Evolutionary conservation across 1,139 yeast species (phyloP), one percentile per base, ranked within the genome.

Genomic region (Pichia sp.): DNA sequence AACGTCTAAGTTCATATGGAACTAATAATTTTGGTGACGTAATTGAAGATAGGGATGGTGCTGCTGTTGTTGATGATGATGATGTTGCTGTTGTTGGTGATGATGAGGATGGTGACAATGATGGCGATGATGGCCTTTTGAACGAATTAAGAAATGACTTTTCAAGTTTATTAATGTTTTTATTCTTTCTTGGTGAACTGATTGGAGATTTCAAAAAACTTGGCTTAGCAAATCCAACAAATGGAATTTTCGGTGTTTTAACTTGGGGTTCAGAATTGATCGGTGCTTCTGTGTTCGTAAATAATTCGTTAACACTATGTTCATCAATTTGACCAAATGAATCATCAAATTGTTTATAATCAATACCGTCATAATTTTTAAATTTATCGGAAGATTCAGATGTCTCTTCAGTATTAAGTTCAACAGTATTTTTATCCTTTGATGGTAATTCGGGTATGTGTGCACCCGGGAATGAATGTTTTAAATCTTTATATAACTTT

Each of bases 381-480:
- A 10, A 13, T 22, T 39, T 22, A 48, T 31, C 53, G 11, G 25
- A 46, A 3, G 52, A 59, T 1, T 47, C 51, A 16, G 10, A 19
- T 13, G 25, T 36, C 10, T 42, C 54, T 42, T 45, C 42, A 2
- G 51, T 27, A 31, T 55, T 56, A 25, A 69, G 55, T 59, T 64
- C 52, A 43, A 63, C 53, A 62, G 61, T 60, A 61, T 70, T 67
- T 68, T 81, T 71, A 66, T 77, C 75, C 70, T 83, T 70, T 48
- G 78, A 62, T 61, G 97, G 89, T 16, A 87, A 69, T 13, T 74
- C 75, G 0, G 95, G 86, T 34, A 87, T 63, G 62, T 77, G 77
- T 47, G 84, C 75, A 0, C 95, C 96, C 0, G 96, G 95, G 59
- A 80, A 84, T 49, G 71, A 73, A 46, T 71, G 71, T 53, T 75